Conservation (phyloP, 129 eudicot genomes). For the Escallonia rubra region DNA sequence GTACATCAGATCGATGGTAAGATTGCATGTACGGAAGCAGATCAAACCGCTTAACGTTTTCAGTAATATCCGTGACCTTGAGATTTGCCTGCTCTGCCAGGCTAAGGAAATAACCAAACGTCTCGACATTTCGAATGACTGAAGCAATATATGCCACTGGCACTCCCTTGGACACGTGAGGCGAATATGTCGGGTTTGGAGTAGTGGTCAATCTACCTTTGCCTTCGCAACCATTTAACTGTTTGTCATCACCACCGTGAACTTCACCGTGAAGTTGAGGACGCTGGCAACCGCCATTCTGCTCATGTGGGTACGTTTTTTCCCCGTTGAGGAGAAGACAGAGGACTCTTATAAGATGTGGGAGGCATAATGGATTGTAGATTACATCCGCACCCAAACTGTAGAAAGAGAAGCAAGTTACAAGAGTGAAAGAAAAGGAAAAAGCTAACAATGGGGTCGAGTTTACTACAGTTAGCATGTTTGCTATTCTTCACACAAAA, state of each 20-base stretch:
- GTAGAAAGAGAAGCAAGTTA: conserved; percentile 2
- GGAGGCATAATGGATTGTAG: conserved; percentile 79
- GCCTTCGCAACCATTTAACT: too few species aligned
- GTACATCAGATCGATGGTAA: conserved; percentile 43
- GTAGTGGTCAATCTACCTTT: too few species aligned
- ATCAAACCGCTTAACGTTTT: conserved; percentile 30
- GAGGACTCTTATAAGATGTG: conserved; percentile 68
- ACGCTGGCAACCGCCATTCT: not conserved
- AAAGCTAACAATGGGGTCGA: too few species aligned
- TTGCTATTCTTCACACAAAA: too few species aligned
- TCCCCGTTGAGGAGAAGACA: conserved; percentile 42
- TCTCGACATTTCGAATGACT: conserved; percentile 68
- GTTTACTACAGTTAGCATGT: too few species aligned
- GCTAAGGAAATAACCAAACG: conserved; percentile 52
- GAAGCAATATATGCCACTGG: conserved; percentile 81
- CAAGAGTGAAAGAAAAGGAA: too few species aligned
- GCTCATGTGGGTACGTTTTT: conserved; percentile 14
- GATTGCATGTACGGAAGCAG: conserved; percentile 83
- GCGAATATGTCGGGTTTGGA: too few species aligned
- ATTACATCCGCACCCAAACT: conserved; percentile 92
- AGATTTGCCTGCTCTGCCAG: conserved; percentile 50
- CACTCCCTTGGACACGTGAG: not conserved
- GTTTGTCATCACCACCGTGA: not conserved
- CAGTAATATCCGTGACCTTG: conserved; percentile 51
- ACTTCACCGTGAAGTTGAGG: conserved; percentile 1